Percentiles rank a stretch among this genome's conserved stretches.
Evolutionary conservation across 2,329 filamentous ascomycete species (phyloP).

Genomic region (Phoma sp.): DNA sequence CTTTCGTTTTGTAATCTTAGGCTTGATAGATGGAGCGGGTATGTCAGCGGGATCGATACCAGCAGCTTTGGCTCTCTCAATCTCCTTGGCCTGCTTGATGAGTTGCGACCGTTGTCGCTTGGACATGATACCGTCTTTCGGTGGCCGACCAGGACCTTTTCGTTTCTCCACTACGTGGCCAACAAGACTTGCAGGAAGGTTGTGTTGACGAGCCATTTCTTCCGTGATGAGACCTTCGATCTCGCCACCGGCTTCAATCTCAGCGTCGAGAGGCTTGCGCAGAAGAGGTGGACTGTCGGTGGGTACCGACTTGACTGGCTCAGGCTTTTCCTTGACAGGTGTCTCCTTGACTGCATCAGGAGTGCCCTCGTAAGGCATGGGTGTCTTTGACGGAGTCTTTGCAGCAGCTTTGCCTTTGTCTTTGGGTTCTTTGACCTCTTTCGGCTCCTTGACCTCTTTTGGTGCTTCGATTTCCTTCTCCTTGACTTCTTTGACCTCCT

Average conservation of each 20-base stretch:
- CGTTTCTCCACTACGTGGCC: slow-evolving; percentile 64
- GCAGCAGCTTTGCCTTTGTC: slow-evolving; percentile 33
- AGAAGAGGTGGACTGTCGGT: slow-evolving; percentile 37
- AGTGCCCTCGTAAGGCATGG: slow-evolving; percentile 37
- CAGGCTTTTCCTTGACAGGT: slow-evolving; percentile 32
- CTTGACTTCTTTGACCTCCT: slow-evolving; percentile 21
- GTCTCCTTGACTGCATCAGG: slow-evolving; percentile 37
- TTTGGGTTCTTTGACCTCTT: slow-evolving; percentile 26
- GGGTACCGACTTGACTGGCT: slow-evolving; percentile 31
- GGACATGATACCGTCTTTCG: slow-evolving; percentile 84
- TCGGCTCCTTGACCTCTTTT: slow-evolving; percentile 19
- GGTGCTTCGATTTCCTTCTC: slow-evolving; percentile 22
- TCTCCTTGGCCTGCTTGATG: slow-evolving; percentile 64
- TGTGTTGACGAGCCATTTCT: slow-evolving; percentile 51
- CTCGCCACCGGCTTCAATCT: slow-evolving; percentile 39
- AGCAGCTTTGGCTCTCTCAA: slow-evolving; percentile 48
- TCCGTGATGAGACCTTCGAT: slow-evolving; percentile 44
- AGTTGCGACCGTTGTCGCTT: slow-evolving; percentile 73
- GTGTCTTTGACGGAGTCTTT: slow-evolving; percentile 30
- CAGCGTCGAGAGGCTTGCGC: slow-evolving; percentile 38
- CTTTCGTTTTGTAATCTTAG: slow-evolving; percentile 45
- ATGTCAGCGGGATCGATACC: slow-evolving; percentile 48
- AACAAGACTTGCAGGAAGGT: slow-evolving; percentile 44
- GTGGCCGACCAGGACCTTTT: slow-evolving; percentile 79
- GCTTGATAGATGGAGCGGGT: slow-evolving; percentile 41